Evolutionary conservation across 495 filamentous ascomycete genomes (phyloP).

Genomic region (Penicillium lividum): DNA sequence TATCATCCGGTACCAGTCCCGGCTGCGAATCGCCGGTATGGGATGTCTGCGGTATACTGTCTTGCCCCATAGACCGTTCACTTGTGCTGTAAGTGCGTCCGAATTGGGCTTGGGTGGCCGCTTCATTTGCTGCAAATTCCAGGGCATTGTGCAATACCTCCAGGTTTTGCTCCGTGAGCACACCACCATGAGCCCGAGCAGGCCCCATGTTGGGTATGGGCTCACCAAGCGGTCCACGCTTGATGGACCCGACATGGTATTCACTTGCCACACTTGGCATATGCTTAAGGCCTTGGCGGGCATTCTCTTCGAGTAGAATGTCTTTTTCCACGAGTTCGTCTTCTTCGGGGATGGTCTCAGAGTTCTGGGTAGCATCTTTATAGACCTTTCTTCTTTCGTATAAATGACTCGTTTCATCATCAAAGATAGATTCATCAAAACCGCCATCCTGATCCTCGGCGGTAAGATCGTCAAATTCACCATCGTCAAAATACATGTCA

Average conservation of each 20-base stretch:
- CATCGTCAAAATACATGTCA: slow-evolving; percentile 83
- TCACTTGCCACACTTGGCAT: slow-evolving; percentile 47
- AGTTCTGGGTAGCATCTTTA: slow-evolving; percentile 13
- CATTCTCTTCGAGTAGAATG: slow-evolving; percentile 18
- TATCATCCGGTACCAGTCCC: slow-evolving; percentile 48
- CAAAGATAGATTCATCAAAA: slow-evolving; percentile 82
- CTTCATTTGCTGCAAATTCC: slow-evolving; percentile 72
- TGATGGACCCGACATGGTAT: slow-evolving; percentile 27
- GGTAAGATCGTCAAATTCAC: slow-evolving; percentile 60
- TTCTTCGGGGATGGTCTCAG: slow-evolving; percentile 11
- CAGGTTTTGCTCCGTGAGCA: slow-evolving; percentile 59
- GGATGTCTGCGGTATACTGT: slow-evolving; percentile 32
- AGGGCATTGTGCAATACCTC: slow-evolving; percentile 80
- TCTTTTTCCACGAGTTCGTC: slow-evolving; percentile 15
- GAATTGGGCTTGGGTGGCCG: slow-evolving; percentile 70
- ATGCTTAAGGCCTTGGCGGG: slow-evolving; percentile 33
- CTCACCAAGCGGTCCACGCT: slow-evolving; percentile 31
- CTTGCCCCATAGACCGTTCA: slow-evolving; percentile 38
- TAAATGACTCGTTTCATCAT: slow-evolving; percentile 58
- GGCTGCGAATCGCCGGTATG: slow-evolving; percentile 51
- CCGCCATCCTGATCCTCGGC: slow-evolving; percentile 51
- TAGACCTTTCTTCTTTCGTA: slow-evolving; percentile 41
- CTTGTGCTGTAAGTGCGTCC: slow-evolving; percentile 52
- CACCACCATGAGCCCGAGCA: slow-evolving; percentile 38
- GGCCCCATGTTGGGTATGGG: slow-evolving; percentile 32